These are phyloP conservation scores for Fagus sylvatica DNA, from an alignment of 306 rosid species.

Conservation along the genomic window DNA sequence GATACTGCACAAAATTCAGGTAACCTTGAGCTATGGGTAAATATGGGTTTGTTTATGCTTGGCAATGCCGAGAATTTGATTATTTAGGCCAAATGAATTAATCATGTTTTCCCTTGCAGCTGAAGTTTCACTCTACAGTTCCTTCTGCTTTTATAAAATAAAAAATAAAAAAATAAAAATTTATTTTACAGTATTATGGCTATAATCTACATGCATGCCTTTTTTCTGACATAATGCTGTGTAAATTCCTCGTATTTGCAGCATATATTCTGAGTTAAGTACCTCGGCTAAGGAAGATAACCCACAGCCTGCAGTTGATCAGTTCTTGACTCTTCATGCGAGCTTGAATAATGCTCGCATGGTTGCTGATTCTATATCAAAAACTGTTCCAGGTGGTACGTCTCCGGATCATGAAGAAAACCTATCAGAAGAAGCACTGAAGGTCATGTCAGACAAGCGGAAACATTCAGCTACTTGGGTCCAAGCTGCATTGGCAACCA, in stretches of 20 bases:
- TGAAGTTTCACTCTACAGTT: constrained; percentile 5
- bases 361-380: constrained; percentile 65
- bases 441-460: constrained; percentile 55
- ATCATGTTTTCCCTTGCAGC: neutral
- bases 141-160: neutral
- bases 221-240: constrained; percentile 24
- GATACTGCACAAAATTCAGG: neutral
- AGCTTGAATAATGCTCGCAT: constrained; percentile 52
- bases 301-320: constrained; percentile 81
- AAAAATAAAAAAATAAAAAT: neutral
- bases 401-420: constrained; percentile 59
- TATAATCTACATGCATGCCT: neutral
- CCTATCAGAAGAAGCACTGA: constrained; percentile 59
- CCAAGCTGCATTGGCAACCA: constrained; percentile 80
- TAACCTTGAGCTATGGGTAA: neutral
- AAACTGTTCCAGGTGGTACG: constrained; percentile 44
- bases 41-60: neutral
- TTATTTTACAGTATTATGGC: neutral
- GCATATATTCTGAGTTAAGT: constrained; percentile 71
- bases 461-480: constrained; percentile 82
- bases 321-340: constrained; percentile 71
- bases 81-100: constrained; percentile 11
- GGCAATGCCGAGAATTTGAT: constrained; percentile 2
- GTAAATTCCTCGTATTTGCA: constrained; percentile 34
- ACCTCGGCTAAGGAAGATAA: constrained; percentile 70